Base-by-base conservation (phyloP, 202 grass and related monocot species). In the Musa balbisiana region DNA sequence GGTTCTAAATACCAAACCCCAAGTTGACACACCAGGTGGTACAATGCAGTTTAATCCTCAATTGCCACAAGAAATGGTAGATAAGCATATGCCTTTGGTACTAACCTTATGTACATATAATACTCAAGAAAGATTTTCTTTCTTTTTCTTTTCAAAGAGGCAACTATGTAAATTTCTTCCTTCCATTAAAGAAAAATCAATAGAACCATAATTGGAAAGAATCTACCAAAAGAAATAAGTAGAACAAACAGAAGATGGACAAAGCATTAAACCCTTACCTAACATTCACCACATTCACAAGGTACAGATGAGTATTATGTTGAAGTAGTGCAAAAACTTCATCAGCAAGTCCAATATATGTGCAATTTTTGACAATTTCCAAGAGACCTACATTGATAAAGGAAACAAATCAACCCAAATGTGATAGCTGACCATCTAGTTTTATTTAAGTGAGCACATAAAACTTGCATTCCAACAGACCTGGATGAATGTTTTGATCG, bases 261-360 rank as follows among this genome's bases (percentile, higher is more conserved):
- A 68, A 27, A 71, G 11, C 15, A 73, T 49, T 51, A 54, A 19
- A 77, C 13, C 14, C 80, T 58, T 89, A 93, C 93, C 93, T 93
- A 69, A 93, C 55, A 83, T 87, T 93, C 73, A 93, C 86, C 52
- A 97, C 84, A 91, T 97, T 86, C 67, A 93, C 86, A 76, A 97
- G 90, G 83, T 97, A 97, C 78, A 97, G 69, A 65, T 77, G 83
- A 69, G 88, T 93, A 85, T 80, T 91, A 55, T 97, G 82, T 43
- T 97, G 90, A 75, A 97, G 81, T 79, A 93, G 84, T 26, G 93
- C 90, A 62, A 93, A 89, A 74, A 86, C 80, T 81, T 97, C 93
- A 81, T 93, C 90, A 43, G 86, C 83, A 85, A 97, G 76, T 66
- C 93, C 90, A 84, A 97, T 84, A 89, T 93, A 97, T 75, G 90